Evolutionary conservation across 345 rosid genomes (phyloP).

Genomic region (Diplotaxis tenuifolia): DNA sequence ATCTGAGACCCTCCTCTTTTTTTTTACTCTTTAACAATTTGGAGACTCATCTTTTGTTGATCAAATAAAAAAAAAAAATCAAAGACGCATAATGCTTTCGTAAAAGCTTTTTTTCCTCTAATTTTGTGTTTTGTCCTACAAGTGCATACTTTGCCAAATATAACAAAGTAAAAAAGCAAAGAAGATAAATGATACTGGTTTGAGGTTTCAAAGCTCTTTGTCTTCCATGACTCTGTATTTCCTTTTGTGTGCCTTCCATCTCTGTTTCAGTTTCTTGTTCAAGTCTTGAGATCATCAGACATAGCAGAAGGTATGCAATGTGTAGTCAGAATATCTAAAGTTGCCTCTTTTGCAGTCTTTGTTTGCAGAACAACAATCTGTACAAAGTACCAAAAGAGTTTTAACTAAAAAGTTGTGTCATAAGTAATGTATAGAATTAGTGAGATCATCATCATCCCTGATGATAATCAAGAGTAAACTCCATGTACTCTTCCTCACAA

Average conservation of each 20-base stretch:
- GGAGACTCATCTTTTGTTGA: neutral
- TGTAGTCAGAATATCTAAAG: slow-evolving; percentile 72
- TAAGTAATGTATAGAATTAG: neutral
- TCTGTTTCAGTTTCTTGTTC: slow-evolving; percentile 10
- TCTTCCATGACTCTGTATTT: slow-evolving; percentile 12
- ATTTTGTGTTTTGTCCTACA: no score
- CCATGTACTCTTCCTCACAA: slow-evolving; percentile 70
- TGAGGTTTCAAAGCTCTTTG: neutral
- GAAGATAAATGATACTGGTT: neutral
- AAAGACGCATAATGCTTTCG: no score
- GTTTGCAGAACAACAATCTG: slow-evolving; percentile 71
- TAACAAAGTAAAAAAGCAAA: neutral
- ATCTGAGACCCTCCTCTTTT: neutral
- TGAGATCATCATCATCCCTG: slow-evolving; percentile 49
- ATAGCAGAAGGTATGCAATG: slow-evolving; percentile 86
- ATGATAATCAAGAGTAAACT: slow-evolving; percentile 76
- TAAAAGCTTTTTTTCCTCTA: no score
- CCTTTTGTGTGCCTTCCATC: neutral
- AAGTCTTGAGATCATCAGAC: slow-evolving; percentile 79
- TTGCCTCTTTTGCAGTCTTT: slow-evolving; percentile 71
- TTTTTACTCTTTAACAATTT: neutral
- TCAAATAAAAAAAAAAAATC: neutral
- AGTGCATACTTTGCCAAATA: slow-evolving; percentile 15
- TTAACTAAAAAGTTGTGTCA: neutral
- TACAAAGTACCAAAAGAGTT: neutral